Conservation (phyloP, 2,329 filamentous ascomycete genomes). For the Acrocalymma vagum region DNA sequence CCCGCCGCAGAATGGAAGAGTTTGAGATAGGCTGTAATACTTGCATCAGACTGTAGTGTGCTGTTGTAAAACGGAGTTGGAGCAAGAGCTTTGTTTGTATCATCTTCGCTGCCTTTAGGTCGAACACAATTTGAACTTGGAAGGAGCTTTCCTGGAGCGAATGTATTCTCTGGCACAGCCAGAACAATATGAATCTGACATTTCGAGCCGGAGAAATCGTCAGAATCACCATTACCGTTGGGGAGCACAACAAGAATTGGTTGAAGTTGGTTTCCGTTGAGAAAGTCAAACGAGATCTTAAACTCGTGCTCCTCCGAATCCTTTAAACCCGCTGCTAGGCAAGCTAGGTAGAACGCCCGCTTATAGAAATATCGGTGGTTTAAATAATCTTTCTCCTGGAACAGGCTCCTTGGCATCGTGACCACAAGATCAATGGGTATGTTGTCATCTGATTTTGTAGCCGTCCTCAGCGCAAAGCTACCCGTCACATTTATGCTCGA, state of each 20-base stretch:
- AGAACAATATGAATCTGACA: constrained; percentile 76
- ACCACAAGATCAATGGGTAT: constrained; percentile 83
- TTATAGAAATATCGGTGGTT: constrained; percentile 96
- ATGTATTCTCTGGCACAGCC: constrained; percentile 73
- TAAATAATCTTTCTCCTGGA: constrained; percentile 94
- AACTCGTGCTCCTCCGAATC: constrained; percentile 63
- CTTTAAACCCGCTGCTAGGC: constrained; percentile 76
- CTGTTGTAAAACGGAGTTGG: constrained; percentile 91
- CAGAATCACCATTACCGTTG: constrained; percentile 36
- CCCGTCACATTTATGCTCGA: constrained; percentile 85
- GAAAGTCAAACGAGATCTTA: constrained; percentile 68
- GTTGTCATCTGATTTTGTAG: constrained; percentile 68
- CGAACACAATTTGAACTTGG: constrained; percentile 77
- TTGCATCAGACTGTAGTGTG: constrained; percentile 79
- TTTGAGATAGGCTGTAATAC: constrained; percentile 77
- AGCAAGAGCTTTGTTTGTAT: constrained; percentile 37
- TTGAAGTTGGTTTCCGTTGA: constrained; percentile 78
- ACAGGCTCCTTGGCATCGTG: constrained; percentile 79
- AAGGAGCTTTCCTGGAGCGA: constrained; percentile 74
- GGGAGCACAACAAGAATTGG: constrained; percentile 68
- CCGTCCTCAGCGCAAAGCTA: constrained; percentile 81
- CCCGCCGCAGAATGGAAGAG: constrained; percentile 75
- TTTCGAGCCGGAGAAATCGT: constrained; percentile 47
- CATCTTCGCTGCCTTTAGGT: constrained; percentile 56
- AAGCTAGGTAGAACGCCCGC: constrained; percentile 88